Percentiles rank a stretch among this genome's conserved stretches.
phyloP scores from a whole-genome alignment of 2,329 filamentous ascomycete species.

The Botrytis hyacinthi region DNA sequence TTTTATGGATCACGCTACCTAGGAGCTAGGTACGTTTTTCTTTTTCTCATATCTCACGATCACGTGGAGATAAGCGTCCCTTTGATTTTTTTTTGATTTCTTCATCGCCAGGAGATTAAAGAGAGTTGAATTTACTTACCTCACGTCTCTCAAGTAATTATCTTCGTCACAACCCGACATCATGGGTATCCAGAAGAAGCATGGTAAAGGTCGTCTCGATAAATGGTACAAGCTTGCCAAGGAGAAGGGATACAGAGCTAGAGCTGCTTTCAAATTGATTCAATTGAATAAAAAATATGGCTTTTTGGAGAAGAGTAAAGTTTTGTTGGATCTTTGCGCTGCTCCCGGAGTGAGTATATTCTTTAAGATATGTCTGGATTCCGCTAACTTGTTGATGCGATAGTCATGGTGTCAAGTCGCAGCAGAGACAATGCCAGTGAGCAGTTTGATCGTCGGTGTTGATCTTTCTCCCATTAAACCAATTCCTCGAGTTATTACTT shows the following conservation, averaged over 20 bases:
- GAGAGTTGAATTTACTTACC: neutral
- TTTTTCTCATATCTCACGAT: neutral
- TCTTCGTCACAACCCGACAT: conserved; percentile 23
- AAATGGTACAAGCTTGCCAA: conserved; percentile 99
- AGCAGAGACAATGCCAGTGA: conserved; percentile 87
- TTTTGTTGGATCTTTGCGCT: conserved; percentile 94
- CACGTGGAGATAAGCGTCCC: conserved; percentile 8
- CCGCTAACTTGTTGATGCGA: conserved; percentile 27
- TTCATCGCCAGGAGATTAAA: neutral
- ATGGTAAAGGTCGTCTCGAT: conserved; percentile 96
- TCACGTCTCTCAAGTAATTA: conserved; percentile 3
- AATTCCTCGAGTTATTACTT: conserved; percentile 89
- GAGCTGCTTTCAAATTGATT: conserved; percentile 96
- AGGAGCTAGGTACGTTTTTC: neutral
- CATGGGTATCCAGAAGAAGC: conserved; percentile 99
- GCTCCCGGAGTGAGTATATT: conserved; percentile 73
- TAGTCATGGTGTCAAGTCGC: conserved; percentile 96
- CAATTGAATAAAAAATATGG: conserved; percentile 99
- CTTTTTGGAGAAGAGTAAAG: conserved; percentile 95
- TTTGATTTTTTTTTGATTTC: conserved; percentile 1
- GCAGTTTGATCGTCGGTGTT: conserved; percentile 89
- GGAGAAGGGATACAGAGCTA: conserved; percentile 92
- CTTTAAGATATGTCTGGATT: neutral
- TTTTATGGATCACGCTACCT: neutral
- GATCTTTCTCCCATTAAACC: conserved; percentile 94